These are phyloP conservation scores for Hypoxylon sp. DNA, from an alignment of 2,329 filamentous ascomycete species.

Conservation along the genomic window DNA sequence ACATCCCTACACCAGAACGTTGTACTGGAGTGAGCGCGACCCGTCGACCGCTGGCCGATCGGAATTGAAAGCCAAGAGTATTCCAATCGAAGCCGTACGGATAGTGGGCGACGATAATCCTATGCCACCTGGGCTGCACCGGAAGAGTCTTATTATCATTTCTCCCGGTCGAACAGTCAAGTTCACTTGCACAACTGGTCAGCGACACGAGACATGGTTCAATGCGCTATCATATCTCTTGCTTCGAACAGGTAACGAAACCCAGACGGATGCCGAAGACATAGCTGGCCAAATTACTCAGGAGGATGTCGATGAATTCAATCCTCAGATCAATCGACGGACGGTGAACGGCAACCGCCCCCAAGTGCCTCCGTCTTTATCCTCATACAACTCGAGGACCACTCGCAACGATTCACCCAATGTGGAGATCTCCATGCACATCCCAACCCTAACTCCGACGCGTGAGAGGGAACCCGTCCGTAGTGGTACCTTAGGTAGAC, in stretches of 20 bases:
- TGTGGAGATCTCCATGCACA: constrained; percentile 63
- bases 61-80: constrained; percentile 87
- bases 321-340: constrained; percentile 70
- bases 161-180: constrained; percentile 91
- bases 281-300: constrained; percentile 70
- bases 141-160: constrained; percentile 91
- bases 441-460: constrained; percentile 71
- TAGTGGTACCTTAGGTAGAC: constrained; percentile 67
- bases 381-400: constrained; percentile 84
- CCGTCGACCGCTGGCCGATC: constrained; percentile 82
- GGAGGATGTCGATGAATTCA: constrained; percentile 84
- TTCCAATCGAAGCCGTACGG: constrained; percentile 91
- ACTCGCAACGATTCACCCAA: constrained; percentile 76
- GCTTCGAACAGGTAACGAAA: constrained; percentile 78
- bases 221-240: constrained; percentile 95
- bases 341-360: constrained; percentile 63
- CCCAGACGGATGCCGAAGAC: constrained; percentile 73
- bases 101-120: constrained; percentile 96
- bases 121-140: constrained; percentile 92
- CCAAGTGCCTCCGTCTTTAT: constrained; percentile 75
- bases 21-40: constrained; percentile 97
- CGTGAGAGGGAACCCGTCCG: constrained; percentile 57
- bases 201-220: constrained; percentile 98
- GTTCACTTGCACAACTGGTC: constrained; percentile 93
- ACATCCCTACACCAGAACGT: constrained; percentile 93